Evolutionary conservation across 495 filamentous ascomycete species (phyloP).

Genomic region (Penicillium silybi): DNA sequence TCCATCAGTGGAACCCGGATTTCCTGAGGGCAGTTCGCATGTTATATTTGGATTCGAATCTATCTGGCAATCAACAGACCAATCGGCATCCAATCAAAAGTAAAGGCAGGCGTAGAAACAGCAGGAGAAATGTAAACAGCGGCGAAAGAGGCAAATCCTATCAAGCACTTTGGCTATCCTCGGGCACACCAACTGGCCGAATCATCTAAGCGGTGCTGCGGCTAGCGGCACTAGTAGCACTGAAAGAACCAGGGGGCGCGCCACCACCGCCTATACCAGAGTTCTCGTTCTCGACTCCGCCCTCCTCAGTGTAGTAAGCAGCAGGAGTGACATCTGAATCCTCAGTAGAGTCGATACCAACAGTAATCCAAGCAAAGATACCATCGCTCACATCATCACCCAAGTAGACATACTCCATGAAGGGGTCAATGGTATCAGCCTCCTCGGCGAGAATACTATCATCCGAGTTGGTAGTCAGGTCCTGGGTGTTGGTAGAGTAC

Average conservation of each 20-base stretch:
- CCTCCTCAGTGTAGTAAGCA: conserved; percentile 32
- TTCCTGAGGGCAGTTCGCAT: no score
- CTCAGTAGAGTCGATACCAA: conserved; percentile 30
- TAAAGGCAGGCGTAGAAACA: no score
- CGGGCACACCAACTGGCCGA: no score
- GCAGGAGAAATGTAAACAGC: no score
- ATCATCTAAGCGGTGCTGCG: conserved; percentile 1
- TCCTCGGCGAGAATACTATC: conserved; percentile 48
- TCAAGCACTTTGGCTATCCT: no score
- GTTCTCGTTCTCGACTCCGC: conserved; percentile 32
- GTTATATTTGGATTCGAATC: no score
- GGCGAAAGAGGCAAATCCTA: no score
- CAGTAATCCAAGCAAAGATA: conserved; percentile 35
- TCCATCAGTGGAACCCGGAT: no score
- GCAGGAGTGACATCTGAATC: conserved; percentile 25
- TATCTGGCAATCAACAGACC: no score
- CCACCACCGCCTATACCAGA: conserved; percentile 17
- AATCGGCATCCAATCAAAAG: no score
- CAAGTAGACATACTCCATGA: conserved; percentile 48
- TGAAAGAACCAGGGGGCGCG: conserved; percentile 7
- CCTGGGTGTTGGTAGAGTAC: conserved; percentile 53
- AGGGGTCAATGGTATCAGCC: conserved; percentile 51
- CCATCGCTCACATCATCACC: conserved; percentile 29
- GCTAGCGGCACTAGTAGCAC: conserved; percentile 1
- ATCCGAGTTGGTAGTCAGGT: conserved; percentile 46